Base-by-base conservation (phyloP, 352 stramenopile genomes). In the Pythium monospermum region DNA sequence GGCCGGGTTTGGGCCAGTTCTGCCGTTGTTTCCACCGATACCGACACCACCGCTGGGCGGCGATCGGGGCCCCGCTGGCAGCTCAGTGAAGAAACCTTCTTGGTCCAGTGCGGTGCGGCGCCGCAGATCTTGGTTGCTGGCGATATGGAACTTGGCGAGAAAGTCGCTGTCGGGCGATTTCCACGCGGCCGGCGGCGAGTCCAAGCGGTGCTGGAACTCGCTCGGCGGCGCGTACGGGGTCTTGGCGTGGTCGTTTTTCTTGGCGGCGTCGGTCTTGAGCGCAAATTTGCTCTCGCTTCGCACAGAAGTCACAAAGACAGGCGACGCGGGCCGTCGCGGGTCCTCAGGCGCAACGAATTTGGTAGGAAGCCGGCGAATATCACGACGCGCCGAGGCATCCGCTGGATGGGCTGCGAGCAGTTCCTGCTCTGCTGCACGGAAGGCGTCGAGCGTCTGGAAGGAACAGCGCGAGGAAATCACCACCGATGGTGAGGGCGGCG, bases 71-170 rank as follows among this genome's bases (percentile, higher is more conserved):
- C 26, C 21, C 32, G 40, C 32, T 7, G 15, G 2, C 1, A 8
- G 1, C 4, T 46, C 40, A 2, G 39, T 28, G 32, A 60, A 65
- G 45, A 65, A 60, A 5, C 59, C 38, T 41, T 79, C 71, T 49
- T 89, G 77, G 52, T 83, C 68, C n/a, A 68, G 52, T 11, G 80
- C 77, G 10, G 68, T 68, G 21, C 66, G 58, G 23, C 74, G 64
- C 13, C 75, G 73, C 26, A 85, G 25, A 37, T 91, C 80, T 43
- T 91, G 80, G 38, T 71, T 83, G 53, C 58, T 84, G 16, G 73
- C 64, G 10, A 89, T 23, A 8, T 43, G 49, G 47, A 91, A 91
- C 45, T 89, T 91, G 53, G 77, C 59, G 36, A 68, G 63, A 53
- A 91, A 91, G 47, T 91, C 77, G 3, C 26, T 33, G 11, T 30